Base-by-base conservation (phyloP, 1,284 basidiomycete genomes). In the Irpex rosettiformis region DNA sequence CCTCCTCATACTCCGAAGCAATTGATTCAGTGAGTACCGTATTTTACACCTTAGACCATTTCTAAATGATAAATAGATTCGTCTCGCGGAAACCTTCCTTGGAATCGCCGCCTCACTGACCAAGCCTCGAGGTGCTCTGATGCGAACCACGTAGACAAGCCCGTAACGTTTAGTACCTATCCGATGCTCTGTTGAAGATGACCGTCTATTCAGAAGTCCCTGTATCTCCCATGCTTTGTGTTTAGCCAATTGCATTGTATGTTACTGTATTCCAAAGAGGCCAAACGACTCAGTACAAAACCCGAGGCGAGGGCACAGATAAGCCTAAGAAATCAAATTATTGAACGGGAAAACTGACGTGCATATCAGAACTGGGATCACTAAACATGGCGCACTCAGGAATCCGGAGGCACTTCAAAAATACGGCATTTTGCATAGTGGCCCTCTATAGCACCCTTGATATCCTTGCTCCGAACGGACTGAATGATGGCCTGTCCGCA, bases 31-130 rank as follows among this genome's bases (percentile, higher is more conserved):
- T 85, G 58, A 57, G 77, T 69, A 18, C 11, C 43, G 29, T 7
- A 18, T 37, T 24, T 25, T 3, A 62, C 55, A 22, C 16, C 37
- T 51, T 40, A 58, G 37, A 8, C 33, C 29, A 4, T 24, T 24
- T 16, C 52, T 47, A 6, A 43, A 43, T 5, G 4, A n/a, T 7
- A 37, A 4, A 28, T 61, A 85, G 83, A 74, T 85, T 22, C 76
- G 77, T 62, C 77, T 86, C 0, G 77, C 84, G 0, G 73, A 83
- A 58, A 83, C 85, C 0, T 87, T 87, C 77, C 68, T 86, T n/a
- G 80, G 79, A 6, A 78, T 86, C 43, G 83, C 83, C 0, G 80
- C 83, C 33, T 85, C 83, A 6, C 67, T 86, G 69, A 71, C 77
- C 61, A 86, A 83, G 64, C 78, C 82, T 0, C 72, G 83, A 60